Conservation (phyloP, 2,329 filamentous ascomycete species). For the Emericellopsis cladophorae region DNA sequence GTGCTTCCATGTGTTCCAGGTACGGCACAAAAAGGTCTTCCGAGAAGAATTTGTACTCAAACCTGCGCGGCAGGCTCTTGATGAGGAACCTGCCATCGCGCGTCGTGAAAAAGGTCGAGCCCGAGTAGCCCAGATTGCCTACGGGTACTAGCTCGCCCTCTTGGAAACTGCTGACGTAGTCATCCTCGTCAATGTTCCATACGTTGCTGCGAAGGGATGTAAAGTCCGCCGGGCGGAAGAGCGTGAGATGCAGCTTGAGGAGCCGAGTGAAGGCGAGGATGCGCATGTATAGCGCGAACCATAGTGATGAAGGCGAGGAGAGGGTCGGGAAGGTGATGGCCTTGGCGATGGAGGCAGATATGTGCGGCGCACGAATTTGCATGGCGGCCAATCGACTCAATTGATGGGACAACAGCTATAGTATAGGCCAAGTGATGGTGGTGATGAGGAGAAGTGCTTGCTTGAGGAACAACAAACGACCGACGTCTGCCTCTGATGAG, state of each 20-base stretch:
- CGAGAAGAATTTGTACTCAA: constrained; percentile 60
- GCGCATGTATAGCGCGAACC: constrained; percentile 6
- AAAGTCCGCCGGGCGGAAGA: constrained; percentile 10
- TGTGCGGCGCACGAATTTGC: background rate
- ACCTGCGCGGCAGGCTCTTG: constrained; percentile 57
- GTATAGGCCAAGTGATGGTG: background rate
- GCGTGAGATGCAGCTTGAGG: constrained; percentile 12
- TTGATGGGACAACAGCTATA: background rate
- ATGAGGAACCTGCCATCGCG: constrained; percentile 53
- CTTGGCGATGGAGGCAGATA: background rate
- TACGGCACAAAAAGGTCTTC: constrained; percentile 55
- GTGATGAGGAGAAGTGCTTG: background rate
- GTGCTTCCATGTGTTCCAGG: constrained; percentile 45
- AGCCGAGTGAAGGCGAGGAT: constrained; percentile 14
- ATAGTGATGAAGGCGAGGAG: constrained; percentile 1
- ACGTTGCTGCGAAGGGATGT: constrained; percentile 7
- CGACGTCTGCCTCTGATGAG: no score
- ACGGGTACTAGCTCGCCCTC: constrained; percentile 32
- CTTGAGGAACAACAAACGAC: no score
- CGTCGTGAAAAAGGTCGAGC: constrained; percentile 64
- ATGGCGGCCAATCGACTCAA: background rate
- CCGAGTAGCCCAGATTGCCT: constrained; percentile 62
- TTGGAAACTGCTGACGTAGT: constrained; percentile 24
- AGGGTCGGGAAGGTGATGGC: background rate
- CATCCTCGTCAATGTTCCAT: constrained; percentile 18